These are phyloP conservation scores for Neurospora sp. DNA, from an alignment of 495 filamentous ascomycete species.

Conservation along the genomic window DNA sequence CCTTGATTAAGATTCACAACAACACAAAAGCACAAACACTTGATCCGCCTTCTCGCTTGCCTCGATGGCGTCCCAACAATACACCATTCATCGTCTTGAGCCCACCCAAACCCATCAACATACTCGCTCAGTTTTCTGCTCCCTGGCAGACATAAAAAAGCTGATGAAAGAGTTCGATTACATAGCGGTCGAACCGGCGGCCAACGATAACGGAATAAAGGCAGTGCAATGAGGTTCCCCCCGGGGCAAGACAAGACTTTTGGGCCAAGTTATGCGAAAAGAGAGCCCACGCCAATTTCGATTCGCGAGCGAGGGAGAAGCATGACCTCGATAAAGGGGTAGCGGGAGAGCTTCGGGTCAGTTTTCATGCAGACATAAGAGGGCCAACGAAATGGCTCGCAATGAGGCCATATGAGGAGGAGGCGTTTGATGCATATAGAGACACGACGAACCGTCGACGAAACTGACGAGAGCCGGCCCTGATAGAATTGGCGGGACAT, in stretches of 20 bases:
- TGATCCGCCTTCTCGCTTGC: not conserved
- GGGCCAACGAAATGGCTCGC: not conserved
- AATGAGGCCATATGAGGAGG: not conserved
- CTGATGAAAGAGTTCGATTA: not conserved
- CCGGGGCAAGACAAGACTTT: no score
- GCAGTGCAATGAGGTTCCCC: no score
- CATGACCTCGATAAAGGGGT: no score
- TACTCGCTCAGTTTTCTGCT: not conserved
- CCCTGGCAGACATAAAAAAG: not conserved
- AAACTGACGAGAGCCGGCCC: not conserved
- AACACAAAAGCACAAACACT: not conserved
- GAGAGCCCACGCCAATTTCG: not conserved
- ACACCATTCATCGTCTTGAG: not conserved
- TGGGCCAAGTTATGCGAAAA: no score
- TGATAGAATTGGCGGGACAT: not conserved
- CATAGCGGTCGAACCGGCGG: not conserved
- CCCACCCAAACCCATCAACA: no score
- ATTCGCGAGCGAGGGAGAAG: not conserved
- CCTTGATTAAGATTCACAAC: not conserved
- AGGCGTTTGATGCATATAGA: not conserved
- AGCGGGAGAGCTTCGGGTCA: no score
- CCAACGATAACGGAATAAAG: not conserved
- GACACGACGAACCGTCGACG: not conserved
- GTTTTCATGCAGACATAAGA: not conserved
- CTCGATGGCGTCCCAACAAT: no score